A percentile compares a stretch with the other conserved stretches of the same genome.
Evolutionary conservation across 2,329 filamentous ascomycete species (phyloP).

Genomic region (Torrubiellomyces zombiae): DNA sequence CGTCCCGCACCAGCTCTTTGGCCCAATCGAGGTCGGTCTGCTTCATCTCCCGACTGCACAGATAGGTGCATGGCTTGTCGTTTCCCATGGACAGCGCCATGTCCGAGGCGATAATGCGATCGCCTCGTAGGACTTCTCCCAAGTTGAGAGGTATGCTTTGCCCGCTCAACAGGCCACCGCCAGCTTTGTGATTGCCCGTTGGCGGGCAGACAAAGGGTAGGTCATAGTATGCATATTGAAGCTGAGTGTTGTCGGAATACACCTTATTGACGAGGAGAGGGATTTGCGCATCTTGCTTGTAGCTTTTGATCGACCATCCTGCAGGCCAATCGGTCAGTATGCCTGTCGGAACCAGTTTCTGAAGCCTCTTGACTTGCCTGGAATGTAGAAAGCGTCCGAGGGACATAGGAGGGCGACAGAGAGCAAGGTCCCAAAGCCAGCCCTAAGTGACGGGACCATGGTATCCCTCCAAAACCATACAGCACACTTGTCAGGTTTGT

Average conservation of each 20-base stretch:
- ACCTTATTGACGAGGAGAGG: constrained; percentile 85
- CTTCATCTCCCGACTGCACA: constrained; percentile 54
- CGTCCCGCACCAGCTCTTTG: constrained; percentile 55
- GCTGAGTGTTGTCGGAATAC: constrained; percentile 73
- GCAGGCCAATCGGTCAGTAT: constrained; percentile 4
- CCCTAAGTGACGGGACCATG: constrained; percentile 11
- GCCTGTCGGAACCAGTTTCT: neutral
- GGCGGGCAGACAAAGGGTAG: constrained; percentile 77
- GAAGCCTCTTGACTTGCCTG: constrained; percentile 38
- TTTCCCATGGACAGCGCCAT: constrained; percentile 65
- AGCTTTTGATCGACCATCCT: constrained; percentile 73
- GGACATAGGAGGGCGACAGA: constrained; percentile 22
- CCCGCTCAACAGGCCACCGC: constrained; percentile 54
- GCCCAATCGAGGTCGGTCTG: constrained; percentile 49
- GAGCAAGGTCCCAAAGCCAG: constrained; percentile 19
- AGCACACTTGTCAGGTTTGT: neutral
- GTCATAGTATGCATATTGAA: constrained; percentile 86
- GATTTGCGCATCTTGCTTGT: constrained; percentile 58
- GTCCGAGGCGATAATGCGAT: constrained; percentile 71
- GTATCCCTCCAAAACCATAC: constrained; percentile 1
- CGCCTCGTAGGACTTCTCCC: constrained; percentile 73
- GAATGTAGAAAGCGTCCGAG: constrained; percentile 63
- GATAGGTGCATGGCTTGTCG: constrained; percentile 53
- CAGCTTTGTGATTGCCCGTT: constrained; percentile 47
- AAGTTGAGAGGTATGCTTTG: constrained; percentile 69